Percentiles rank a stretch among this genome's conserved stretches.
Evolutionary conservation across 2,329 filamentous ascomycete genomes (phyloP).

Genomic region (Cercospora zeae-maydis): DNA sequence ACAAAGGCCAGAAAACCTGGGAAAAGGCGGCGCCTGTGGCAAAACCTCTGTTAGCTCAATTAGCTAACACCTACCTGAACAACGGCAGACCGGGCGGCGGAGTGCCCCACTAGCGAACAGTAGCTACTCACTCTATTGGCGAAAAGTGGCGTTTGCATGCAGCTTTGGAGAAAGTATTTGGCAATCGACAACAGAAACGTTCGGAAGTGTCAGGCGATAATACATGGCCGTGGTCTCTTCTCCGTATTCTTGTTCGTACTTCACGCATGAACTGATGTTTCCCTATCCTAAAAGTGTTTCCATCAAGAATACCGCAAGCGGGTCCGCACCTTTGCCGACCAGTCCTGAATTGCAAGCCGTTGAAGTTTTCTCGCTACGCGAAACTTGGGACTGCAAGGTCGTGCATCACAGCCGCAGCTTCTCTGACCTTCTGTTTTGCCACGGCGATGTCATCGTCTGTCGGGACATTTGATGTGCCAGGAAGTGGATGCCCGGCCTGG

Average conservation of each 20-base stretch:
- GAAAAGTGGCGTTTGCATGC: neutral
- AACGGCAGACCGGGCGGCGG: conserved; percentile 16
- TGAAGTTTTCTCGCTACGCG: neutral
- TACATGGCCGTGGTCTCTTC: neutral
- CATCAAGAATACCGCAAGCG: neutral
- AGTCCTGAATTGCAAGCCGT: neutral
- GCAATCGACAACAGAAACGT: neutral
- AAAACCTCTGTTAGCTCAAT: conserved; percentile 30
- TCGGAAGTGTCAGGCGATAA: neutral
- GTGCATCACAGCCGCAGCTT: conserved; percentile 28
- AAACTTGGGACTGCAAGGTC: conserved; percentile 9
- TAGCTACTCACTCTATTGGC: conserved; percentile 3
- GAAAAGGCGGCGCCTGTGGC: conserved; percentile 32
- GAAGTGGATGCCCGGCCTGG: conserved; percentile 19
- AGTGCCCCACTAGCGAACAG: conserved; percentile 14
- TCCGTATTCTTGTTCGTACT: neutral
- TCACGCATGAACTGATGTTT: neutral
- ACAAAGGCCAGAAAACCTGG: conserved; percentile 34
- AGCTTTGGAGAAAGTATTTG: neutral
- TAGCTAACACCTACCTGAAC: conserved; percentile 32
- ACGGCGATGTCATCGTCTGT: conserved; percentile 24
- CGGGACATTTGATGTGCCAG: conserved; percentile 20
- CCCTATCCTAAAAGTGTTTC: neutral
- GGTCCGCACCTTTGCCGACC: neutral
- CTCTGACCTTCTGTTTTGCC: conserved; percentile 26